phyloP scores from a whole-genome alignment of 164 flowering plant genomes.

The Tinospora cordifolia region DNA sequence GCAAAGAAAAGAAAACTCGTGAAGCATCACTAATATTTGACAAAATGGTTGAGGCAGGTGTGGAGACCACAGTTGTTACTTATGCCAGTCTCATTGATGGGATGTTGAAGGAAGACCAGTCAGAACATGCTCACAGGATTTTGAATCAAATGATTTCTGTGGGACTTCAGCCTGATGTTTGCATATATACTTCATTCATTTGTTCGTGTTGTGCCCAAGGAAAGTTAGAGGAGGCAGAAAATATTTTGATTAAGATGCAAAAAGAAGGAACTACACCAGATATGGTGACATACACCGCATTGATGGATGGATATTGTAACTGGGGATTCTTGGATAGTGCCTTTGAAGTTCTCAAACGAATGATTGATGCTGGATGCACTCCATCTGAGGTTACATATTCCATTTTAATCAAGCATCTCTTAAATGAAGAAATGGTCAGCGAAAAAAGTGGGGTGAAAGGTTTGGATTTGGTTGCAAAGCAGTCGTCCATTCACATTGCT shows the following conservation, averaged over 20 bases:
- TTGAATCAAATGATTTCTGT: slow-evolving; percentile 43
- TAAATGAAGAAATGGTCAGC: slow-evolving; percentile 18
- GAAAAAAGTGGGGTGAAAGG: slow-evolving; percentile 9
- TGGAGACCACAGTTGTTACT: slow-evolving; percentile 46
- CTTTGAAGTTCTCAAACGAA: slow-evolving; percentile 51
- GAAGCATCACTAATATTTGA: slow-evolving; percentile 44
- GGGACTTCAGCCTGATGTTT: slow-evolving; percentile 52
- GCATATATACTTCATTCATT: slow-evolving; percentile 54
- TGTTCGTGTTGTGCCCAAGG: slow-evolving; percentile 45
- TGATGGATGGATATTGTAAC: slow-evolving; percentile 56
- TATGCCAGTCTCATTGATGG: slow-evolving; percentile 56
- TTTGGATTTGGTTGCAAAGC: slow-evolving; percentile 18
- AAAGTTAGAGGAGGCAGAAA: slow-evolving; percentile 47
- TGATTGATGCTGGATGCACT: slow-evolving; percentile 49
- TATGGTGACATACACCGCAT: slow-evolving; percentile 34
- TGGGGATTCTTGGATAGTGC: slow-evolving; percentile 36
- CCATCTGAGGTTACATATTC: slow-evolving; percentile 52
- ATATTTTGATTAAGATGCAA: slow-evolving; percentile 45
- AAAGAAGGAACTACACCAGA: slow-evolving; percentile 51
- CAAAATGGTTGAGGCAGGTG: slow-evolving; percentile 43
- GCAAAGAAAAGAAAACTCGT: slow-evolving; percentile 39
- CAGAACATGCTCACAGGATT: slow-evolving; percentile 40
- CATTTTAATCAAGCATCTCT: slow-evolving; percentile 48
- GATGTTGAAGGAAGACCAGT: slow-evolving; percentile 46
- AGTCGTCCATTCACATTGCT: slow-evolving; percentile 15